phyloP scores from a whole-genome alignment of 768 basidiomycete species.

The Astraeus odoratus region DNA sequence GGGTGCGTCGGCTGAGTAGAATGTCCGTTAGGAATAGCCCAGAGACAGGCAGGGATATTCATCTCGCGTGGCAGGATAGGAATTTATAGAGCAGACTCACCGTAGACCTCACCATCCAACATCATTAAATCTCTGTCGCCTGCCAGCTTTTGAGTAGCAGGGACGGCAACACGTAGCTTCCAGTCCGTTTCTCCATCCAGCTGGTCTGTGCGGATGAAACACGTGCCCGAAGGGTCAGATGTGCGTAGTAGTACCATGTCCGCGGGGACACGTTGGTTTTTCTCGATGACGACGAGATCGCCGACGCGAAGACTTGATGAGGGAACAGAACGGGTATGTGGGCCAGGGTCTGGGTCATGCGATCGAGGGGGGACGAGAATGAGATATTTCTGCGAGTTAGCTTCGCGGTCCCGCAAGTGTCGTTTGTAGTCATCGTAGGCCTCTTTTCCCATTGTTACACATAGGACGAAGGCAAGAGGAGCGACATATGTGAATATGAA shows the following conservation, averaged over 20 bases:
- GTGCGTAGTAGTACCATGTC: constrained; percentile 89
- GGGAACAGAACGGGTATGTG: constrained; percentile 71
- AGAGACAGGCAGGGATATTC: constrained; percentile 3
- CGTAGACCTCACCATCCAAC: constrained; percentile 86
- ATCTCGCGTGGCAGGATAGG: background rate
- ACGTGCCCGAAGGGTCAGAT: constrained; percentile 83
- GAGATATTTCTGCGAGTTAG: constrained; percentile 90
- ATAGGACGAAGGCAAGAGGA: constrained; percentile 91
- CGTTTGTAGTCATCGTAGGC: constrained; percentile 98
- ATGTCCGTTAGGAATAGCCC: background rate
- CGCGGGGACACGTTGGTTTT: constrained; percentile 95
- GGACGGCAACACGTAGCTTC: constrained; percentile 90
- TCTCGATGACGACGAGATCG: constrained; percentile 85
- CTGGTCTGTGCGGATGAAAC: constrained; percentile 97
- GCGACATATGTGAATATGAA: constrained; percentile 95
- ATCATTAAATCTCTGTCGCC: constrained; percentile 44
- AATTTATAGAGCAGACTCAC: constrained; percentile 34
- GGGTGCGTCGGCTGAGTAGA: constrained; percentile 73
- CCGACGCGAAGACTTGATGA: constrained; percentile 87
- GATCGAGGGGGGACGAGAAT: constrained; percentile 49
- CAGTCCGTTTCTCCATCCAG: constrained; percentile 99
- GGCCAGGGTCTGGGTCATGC: constrained; percentile 28
- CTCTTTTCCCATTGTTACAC: constrained; percentile 97
- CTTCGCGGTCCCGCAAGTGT: constrained; percentile 84
- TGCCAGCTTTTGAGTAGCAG: constrained; percentile 69